Evolutionary conservation across 1,284 basidiomycete genomes (phyloP), one percentile per base, ranked within the genome.

Genomic region (Ustilago curta): DNA sequence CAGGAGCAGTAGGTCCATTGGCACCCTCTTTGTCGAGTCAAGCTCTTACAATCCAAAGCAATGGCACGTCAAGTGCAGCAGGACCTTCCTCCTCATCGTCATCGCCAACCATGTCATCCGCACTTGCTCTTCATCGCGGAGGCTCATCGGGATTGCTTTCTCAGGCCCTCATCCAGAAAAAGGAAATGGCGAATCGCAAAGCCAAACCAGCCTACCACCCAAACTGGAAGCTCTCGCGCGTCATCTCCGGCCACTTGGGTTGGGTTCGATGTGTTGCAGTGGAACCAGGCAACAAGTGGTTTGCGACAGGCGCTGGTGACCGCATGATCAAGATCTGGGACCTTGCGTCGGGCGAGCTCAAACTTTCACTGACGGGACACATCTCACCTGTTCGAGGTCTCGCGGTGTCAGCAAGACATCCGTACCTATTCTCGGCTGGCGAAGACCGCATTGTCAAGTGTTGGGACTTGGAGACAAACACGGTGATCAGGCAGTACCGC

Each of bases 361-460:
- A 95, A 86, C 87, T 99, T 42, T 95, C 93, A 45, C 87, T 99
- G 77, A 99, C 97, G 4, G 96, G 97, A 8, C 96, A 99, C 85
- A 99, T 99, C 59, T 95, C 93, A 31, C 97, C 96, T 1, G 95
- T 99, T 23, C 89, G 97, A 44, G 96, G 96, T 0, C 86, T 99
- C 49, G 96, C 94, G 5, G 93, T 99, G 21, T 95, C 93, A 1
- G 87, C 91, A 8, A 88, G 96, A 62, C 96, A 98, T 87, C 97
- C 96, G 2, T 99, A 99, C 86, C 87, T 99, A 27, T 99, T 99
- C 85, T 97, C 94, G 8, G 95, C 93, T 68, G 95, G 93, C 57
- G 96, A 99, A 86, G 96, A 99, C 87, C 98, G 98, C 90, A 92
- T 97, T 93, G 95, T 99, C 48, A 99, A 98, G 87, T 99, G 97